phyloP scores from a whole-genome alignment of 192 early-diverging fungal genomes.

The Funneliformis mosseae region DNA sequence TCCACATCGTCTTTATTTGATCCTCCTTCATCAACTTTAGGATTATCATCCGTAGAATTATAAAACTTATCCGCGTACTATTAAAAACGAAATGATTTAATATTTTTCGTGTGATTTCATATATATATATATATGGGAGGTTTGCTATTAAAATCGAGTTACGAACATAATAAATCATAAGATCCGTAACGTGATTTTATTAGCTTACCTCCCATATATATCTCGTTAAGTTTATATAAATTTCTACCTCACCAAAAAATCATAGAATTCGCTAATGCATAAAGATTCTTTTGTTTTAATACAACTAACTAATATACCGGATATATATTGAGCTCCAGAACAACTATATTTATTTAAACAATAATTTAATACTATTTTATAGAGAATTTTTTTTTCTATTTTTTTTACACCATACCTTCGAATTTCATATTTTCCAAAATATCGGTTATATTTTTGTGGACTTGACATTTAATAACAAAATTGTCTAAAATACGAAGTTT shows the following conservation, averaged over 20 bases:
- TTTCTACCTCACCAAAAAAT: slow-evolving; percentile 46
- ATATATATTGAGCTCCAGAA: slow-evolving; percentile 43
- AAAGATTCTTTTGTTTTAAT: slow-evolving; percentile 45
- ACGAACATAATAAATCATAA: too few relatives aligned
- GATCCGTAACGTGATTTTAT: too few relatives aligned
- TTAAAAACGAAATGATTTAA: not conserved
- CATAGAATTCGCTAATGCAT: slow-evolving; percentile 50
- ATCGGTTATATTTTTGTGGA: too few relatives aligned
- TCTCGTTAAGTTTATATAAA: too few relatives aligned
- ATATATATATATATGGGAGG: not conserved
- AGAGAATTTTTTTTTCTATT: too few relatives aligned
- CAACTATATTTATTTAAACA: not conserved
- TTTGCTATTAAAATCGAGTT: too few relatives aligned
- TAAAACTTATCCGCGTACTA: slow-evolving; percentile 45
- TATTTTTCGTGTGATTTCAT: not conserved
- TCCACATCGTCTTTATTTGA: slow-evolving; percentile 47
- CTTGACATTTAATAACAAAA: too few relatives aligned
- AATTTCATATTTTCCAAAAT: too few relatives aligned
- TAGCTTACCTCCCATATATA: too few relatives aligned
- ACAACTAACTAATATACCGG: slow-evolving; percentile 56
- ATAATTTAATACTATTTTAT: too few relatives aligned
- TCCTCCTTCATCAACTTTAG: slow-evolving; percentile 15
- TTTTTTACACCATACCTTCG: too few relatives aligned
- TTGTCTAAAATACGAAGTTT: too few relatives aligned
- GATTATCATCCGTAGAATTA: not conserved